A percentile compares a stretch with the other conserved stretches of the same genome.
phyloP scores from a whole-genome alignment of 2,329 filamentous ascomycete genomes.

The Thermochaetoides dissita region DNA sequence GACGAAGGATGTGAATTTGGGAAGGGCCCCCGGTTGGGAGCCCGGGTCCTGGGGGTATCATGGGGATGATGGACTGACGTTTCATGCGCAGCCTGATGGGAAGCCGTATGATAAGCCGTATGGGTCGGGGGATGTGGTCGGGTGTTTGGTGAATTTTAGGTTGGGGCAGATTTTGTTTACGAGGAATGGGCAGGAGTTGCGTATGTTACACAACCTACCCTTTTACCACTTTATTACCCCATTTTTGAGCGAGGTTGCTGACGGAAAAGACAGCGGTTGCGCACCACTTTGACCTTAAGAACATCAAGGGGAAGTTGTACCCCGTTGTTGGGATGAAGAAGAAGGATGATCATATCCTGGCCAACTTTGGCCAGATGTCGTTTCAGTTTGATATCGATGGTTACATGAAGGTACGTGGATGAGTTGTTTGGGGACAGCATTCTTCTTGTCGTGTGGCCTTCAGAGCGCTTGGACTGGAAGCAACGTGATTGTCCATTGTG shows the following conservation, averaged over 20 bases:
- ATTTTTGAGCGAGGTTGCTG: conserved; percentile 27
- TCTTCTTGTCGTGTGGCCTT: background rate
- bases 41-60: conserved; percentile 56
- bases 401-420: conserved; percentile 54
- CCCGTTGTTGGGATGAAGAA: conserved; percentile 53
- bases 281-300: conserved; percentile 37
- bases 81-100: conserved; percentile 41
- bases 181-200: conserved; percentile 45
- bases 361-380: conserved; percentile 57
- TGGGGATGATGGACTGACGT: conserved; percentile 52
- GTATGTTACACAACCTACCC: conserved; percentile 23
- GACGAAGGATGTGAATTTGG: conserved; percentile 36
- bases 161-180: conserved; percentile 55
- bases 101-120: conserved; percentile 44
- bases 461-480: too few relatives aligned
- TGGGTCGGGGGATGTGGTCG: conserved; percentile 42
- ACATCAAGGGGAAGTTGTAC: conserved; percentile 45
- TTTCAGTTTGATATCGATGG: conserved; percentile 88
- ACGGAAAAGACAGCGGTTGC: conserved; percentile 26
- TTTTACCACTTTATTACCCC: too few relatives aligned
- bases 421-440: background rate
- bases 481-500: too few relatives aligned
- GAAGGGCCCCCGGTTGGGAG: conserved; percentile 52
- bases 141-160: conserved; percentile 53
- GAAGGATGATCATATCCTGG: conserved; percentile 44